Base-by-base conservation (phyloP, 257 asterid genomes). In the Solanum pinnatisectum region DNA sequence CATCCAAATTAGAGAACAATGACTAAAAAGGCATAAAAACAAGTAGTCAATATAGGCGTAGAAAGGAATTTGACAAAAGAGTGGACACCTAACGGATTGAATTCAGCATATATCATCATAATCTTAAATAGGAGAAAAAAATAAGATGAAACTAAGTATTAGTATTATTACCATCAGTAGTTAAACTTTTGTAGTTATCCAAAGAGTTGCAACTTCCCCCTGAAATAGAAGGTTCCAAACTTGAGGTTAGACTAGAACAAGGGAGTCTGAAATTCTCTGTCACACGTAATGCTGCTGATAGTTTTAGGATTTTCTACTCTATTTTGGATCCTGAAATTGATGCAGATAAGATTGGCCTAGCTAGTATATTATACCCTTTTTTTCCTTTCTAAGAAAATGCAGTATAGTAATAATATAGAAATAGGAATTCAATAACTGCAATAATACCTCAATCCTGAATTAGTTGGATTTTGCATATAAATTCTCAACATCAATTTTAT, bases 181-280 rank as follows among this genome's bases (percentile, higher is more conserved):
- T 86, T 87, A 91, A 89, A 89, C 92, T 91, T 90, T 88, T 90
- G 88, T 90, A 92, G 87, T 90, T 90, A 78, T 93, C 95, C 59
- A 88, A 88, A 44, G 97, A 92, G 89, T 88, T 92, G 88, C 91
- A 92, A 87, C 95, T 93, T 81, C 89, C 90, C 36, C 90, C 98
- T 27, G 96, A 94, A 83, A 90, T 87, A 77, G 96, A 92, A 89
- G 96, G 95, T 88, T 90, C 90, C 83, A 89, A 1, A 89, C 91
- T 93, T 56, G 98, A 87, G 72, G 88, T 90, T 83, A 93, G 91
- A 81, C 90, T 87, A 76, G 91, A 88, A 87, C 56, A 92, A n/a
- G 67, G 91, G 40, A 86, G 87, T 87, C 82, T 87, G 82, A n/a
- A 87, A 87, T 49, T 88, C 90, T 83, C 89, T 93, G 87, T 89